phyloP scores from a whole-genome alignment of 2,329 filamentous ascomycete species.

The Aureobasidium pullulans region DNA sequence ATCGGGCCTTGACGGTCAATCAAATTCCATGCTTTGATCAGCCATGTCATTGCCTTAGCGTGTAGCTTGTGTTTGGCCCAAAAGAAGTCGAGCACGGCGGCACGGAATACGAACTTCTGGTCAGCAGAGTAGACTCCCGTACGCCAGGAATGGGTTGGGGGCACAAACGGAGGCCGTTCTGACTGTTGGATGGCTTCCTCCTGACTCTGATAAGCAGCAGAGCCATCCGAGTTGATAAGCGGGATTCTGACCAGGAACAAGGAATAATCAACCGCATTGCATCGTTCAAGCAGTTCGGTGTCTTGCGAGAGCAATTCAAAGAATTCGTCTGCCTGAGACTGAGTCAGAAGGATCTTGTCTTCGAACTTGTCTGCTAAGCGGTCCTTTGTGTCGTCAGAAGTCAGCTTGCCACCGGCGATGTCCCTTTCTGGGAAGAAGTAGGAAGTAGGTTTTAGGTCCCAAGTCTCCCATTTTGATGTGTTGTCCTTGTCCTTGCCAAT shows the following conservation, averaged over 20 bases:
- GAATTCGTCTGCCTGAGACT: slow-evolving; percentile 50
- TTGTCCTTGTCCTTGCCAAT: slow-evolving; percentile 47
- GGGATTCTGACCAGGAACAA: slow-evolving; percentile 61
- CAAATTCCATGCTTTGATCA: slow-evolving; percentile 50
- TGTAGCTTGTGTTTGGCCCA: slow-evolving; percentile 67
- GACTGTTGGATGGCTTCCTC: slow-evolving; percentile 14
- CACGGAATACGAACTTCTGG: slow-evolving; percentile 60
- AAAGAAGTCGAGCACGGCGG: slow-evolving; percentile 66
- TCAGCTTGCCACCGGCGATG: slow-evolving; percentile 55
- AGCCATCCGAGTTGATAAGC: not conserved
- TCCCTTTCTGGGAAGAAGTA: slow-evolving; percentile 74
- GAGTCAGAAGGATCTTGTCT: slow-evolving; percentile 54
- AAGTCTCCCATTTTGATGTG: slow-evolving; percentile 56
- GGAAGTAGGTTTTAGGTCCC: slow-evolving; percentile 65
- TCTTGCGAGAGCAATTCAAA: slow-evolving; percentile 51
- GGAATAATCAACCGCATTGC: slow-evolving; percentile 68
- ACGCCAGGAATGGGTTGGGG: slow-evolving; percentile 46
- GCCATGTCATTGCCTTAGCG: slow-evolving; percentile 56
- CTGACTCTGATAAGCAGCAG: slow-evolving; percentile 20
- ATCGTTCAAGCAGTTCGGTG: slow-evolving; percentile 53
- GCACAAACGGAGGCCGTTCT: slow-evolving; percentile 22
- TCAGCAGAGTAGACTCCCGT: slow-evolving; percentile 55
- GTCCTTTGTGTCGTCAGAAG: slow-evolving; percentile 57
- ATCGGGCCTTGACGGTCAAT: slow-evolving; percentile 61
- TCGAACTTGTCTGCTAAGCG: slow-evolving; percentile 61